These are phyloP conservation scores for Ramaria sp. DNA, from an alignment of 768 basidiomycete species.

Conservation along the genomic window DNA sequence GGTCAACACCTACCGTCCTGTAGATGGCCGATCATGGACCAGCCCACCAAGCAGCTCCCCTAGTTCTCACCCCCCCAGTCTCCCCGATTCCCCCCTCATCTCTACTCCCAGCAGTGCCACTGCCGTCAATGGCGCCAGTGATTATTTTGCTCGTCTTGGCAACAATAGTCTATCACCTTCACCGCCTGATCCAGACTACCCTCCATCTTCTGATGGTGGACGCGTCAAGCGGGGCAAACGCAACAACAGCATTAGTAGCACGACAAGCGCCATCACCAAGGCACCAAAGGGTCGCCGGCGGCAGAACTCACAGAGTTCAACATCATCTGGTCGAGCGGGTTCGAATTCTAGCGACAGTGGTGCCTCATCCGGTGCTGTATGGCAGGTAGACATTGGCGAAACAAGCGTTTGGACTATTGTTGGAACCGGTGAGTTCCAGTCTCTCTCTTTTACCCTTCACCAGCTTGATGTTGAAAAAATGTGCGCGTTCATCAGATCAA, in stretches of 20 bases:
- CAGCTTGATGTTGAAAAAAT: constrained; percentile 10
- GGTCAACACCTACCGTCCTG: constrained; percentile 81
- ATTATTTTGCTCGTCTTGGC: constrained; percentile 51
- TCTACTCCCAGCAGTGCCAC: constrained; percentile 42
- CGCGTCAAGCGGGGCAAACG: constrained; percentile 74
- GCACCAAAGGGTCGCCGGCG: constrained; percentile 48
- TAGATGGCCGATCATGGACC: constrained; percentile 76
- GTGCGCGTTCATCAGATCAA: constrained; percentile 46
- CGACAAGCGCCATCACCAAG: constrained; percentile 34
- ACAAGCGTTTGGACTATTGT: constrained; percentile 93
- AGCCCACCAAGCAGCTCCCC: constrained; percentile 26
- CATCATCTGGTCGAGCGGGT: constrained; percentile 55
- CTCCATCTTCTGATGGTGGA: constrained; percentile 72
- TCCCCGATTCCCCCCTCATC: constrained; percentile 61
- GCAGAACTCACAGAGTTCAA: constrained; percentile 56
- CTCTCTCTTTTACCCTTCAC: constrained; percentile 12
- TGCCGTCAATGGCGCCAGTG: constrained; percentile 27
- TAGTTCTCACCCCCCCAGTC: constrained; percentile 38
- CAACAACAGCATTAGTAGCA: constrained; percentile 49
- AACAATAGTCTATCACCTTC: constrained; percentile 59
- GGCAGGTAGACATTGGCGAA: constrained; percentile 88
- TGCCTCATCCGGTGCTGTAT: constrained; percentile 68
- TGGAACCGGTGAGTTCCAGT: constrained; percentile 56
- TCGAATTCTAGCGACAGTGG: constrained; percentile 49
- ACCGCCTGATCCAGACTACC: constrained; percentile 50